Conservation (phyloP, 495 filamentous ascomycete species). For the Tuber brumale region DNA sequence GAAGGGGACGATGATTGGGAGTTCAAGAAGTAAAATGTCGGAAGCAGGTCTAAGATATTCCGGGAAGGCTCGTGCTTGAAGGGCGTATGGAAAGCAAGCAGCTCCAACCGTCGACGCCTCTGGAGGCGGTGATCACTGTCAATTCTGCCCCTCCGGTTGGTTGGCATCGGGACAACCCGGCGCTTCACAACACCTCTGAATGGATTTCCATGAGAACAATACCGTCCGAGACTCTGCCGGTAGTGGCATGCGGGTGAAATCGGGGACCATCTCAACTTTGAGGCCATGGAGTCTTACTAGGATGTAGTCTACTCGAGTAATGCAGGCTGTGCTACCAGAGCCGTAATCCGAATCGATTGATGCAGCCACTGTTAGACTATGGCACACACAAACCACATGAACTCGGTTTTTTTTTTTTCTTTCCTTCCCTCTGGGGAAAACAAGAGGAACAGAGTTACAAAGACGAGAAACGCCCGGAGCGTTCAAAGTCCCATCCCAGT, state of each 20-base stretch:
- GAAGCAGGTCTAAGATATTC: slow-evolving; percentile 35
- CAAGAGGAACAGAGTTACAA: slow-evolving; percentile 16
- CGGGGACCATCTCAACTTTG: slow-evolving; percentile 15
- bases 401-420: neutral
- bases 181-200: slow-evolving; percentile 11
- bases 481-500: slow-evolving; percentile 13
- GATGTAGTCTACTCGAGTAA: no score
- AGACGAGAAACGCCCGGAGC: slow-evolving; percentile 37
- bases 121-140: slow-evolving; percentile 29
- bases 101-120: slow-evolving; percentile 33
- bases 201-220: slow-evolving; percentile 13
- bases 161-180: slow-evolving; percentile 38
- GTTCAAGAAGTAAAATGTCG: slow-evolving; percentile 18
- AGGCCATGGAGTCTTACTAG: slow-evolving; percentile 7
- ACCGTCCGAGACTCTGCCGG: slow-evolving; percentile 37
- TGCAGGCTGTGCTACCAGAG: slow-evolving; percentile 22
- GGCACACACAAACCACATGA: slow-evolving; percentile 3
- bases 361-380: neutral
- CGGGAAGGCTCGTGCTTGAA: slow-evolving; percentile 39
- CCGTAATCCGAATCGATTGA: slow-evolving; percentile 29
- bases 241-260: slow-evolving; percentile 31
- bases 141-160: slow-evolving; percentile 27
- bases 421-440: slow-evolving; percentile 23
- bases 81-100: slow-evolving; percentile 24
- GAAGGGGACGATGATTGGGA: slow-evolving; percentile 21